phyloP scores from a whole-genome alignment of 129 eudicot genomes.

The Ambrosia artemisiifolia region DNA sequence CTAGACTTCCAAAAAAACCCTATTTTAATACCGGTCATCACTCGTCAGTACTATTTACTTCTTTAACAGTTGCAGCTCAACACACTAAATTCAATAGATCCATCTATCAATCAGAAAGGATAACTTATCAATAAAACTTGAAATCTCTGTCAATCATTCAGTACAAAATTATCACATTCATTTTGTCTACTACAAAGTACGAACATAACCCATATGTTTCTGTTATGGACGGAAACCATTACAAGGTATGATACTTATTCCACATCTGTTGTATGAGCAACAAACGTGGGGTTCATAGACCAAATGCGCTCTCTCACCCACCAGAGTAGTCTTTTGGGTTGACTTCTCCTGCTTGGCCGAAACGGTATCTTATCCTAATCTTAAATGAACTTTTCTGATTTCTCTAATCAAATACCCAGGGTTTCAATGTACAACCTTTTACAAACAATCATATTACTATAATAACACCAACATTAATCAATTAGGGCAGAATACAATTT shows the following conservation, averaged over 20 bases:
- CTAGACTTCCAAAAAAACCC: background rate
- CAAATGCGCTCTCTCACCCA: too few relatives aligned
- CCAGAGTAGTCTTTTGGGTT: too few relatives aligned
- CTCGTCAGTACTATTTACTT: background rate
- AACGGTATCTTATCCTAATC: too few relatives aligned
- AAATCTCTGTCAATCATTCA: background rate
- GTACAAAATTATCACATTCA: background rate
- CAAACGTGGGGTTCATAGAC: too few relatives aligned
- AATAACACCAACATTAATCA: conserved; percentile 17
- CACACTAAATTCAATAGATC: background rate
- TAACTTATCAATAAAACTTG: background rate
- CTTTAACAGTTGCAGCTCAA: conserved; percentile 15
- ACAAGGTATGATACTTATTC: too few relatives aligned
- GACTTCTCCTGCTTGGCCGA: too few relatives aligned
- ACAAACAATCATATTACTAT: background rate
- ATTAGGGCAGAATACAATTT: background rate
- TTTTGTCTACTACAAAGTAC: background rate
- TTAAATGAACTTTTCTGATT: background rate
- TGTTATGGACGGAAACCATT: too few relatives aligned
- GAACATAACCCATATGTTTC: background rate
- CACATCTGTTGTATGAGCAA: too few relatives aligned
- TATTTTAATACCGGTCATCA: background rate
- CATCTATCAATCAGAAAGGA: background rate
- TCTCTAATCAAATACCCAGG: conserved; percentile 21
- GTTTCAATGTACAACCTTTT: conserved; percentile 7